Evolutionary conservation across 306 rosid genomes (phyloP).

Genomic region (Lithocarpus polystachyus): DNA sequence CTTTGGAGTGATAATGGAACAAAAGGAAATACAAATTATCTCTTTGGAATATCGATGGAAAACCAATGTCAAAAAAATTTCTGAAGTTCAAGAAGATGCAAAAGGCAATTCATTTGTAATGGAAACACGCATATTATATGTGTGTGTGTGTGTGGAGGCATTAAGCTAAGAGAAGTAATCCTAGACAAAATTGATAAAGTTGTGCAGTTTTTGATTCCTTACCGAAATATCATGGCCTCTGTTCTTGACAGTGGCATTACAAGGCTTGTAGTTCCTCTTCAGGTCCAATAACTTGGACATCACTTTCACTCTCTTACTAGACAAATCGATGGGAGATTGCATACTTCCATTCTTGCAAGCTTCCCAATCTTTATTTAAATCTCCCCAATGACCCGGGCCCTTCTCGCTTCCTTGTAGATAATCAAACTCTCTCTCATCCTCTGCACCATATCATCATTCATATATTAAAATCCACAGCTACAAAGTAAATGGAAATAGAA

Average conservation of each 20-base stretch:
- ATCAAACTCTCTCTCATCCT: constrained; percentile 61
- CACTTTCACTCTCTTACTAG: constrained; percentile 32
- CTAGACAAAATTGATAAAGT: background rate
- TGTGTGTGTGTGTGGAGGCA: background rate
- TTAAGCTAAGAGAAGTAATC: background rate
- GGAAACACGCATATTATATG: no score
- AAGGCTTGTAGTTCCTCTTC: constrained; percentile 30
- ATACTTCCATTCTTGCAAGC: constrained; percentile 47
- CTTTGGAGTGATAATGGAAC: no score
- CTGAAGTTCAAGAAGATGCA: background rate
- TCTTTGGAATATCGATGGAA: no score
- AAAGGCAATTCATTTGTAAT: background rate
- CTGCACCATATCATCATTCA: constrained; percentile 28
- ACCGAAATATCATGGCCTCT: constrained; percentile 78
- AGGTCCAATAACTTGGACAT: constrained; percentile 35
- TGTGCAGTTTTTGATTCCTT: background rate
- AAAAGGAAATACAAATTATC: no score
- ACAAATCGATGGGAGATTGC: constrained; percentile 75
- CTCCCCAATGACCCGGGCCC: constrained; percentile 62
- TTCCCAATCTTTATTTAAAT: constrained; percentile 55
- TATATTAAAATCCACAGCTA: background rate
- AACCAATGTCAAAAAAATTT: no score
- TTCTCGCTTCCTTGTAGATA: constrained; percentile 40
- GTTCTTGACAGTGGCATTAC: constrained; percentile 49
- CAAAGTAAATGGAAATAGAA: background rate